phyloP scores from a whole-genome alignment of 208 protist genomes.

The Angomonas ambiguus region DNA sequence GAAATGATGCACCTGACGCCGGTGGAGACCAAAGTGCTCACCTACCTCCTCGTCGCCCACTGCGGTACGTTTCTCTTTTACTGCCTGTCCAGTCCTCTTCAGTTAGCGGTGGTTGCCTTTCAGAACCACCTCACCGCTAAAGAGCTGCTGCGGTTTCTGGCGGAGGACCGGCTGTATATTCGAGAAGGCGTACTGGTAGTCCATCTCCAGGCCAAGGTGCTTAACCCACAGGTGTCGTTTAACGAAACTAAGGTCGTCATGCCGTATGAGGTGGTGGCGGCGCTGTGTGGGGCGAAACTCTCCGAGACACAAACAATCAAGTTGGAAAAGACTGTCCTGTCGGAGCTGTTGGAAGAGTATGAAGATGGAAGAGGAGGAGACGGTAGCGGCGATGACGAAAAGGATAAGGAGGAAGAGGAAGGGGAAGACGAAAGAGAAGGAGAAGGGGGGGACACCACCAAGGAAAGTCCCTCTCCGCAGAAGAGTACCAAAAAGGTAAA shows the following conservation, averaged over 20 bases:
- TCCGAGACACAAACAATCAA: slow-evolving; percentile 89
- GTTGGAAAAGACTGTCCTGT: slow-evolving; percentile 83
- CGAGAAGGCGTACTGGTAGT: slow-evolving; percentile 76
- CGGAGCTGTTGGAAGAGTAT: slow-evolving; percentile 62
- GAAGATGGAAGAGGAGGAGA: neutral
- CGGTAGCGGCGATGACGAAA: neutral
- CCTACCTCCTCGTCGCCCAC: slow-evolving; percentile 77
- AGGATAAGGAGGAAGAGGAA: neutral
- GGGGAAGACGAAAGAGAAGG: slow-evolving; percentile 3
- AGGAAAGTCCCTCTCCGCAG: neutral
- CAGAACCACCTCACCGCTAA: slow-evolving; percentile 54
- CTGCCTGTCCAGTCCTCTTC: slow-evolving; percentile 19
- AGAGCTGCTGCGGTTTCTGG: slow-evolving; percentile 72
- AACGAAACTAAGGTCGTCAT: slow-evolving; percentile 66
- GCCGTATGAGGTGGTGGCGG: slow-evolving; percentile 70
- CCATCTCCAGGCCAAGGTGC: slow-evolving; percentile 35
- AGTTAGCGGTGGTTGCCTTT: slow-evolving; percentile 45
- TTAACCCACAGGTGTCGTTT: slow-evolving; percentile 25
- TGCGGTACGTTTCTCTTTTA: slow-evolving; percentile 35
- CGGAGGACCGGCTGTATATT: slow-evolving; percentile 67
- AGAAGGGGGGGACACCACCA: neutral
- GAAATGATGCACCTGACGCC: slow-evolving; percentile 38
- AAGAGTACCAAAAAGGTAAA: neutral
- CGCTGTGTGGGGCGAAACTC: slow-evolving; percentile 65
- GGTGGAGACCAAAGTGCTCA: slow-evolving; percentile 48